These are phyloP conservation scores for Lecanicillium sp. DNA, from an alignment of 2,329 filamentous ascomycete species.

Conservation along the genomic window DNA sequence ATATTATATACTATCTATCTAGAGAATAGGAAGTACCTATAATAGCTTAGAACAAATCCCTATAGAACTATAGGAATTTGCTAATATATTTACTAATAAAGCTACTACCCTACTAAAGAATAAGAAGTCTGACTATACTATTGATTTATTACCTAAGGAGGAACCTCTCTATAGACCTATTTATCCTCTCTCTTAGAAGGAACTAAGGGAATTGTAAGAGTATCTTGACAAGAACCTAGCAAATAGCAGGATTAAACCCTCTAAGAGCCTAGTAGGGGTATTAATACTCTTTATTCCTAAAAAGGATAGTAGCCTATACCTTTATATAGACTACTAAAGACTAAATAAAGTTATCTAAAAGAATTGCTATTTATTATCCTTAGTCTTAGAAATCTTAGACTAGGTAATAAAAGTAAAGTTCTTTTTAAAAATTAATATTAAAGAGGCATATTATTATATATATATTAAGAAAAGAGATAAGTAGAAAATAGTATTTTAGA, in stretches of 20 bases:
- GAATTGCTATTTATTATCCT: slow-evolving; percentile 21
- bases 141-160: neutral
- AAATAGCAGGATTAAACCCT: slow-evolving; percentile 14
- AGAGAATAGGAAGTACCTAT: neutral
- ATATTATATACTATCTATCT: neutral
- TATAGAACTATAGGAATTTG: neutral
- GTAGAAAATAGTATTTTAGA: slow-evolving; percentile 7
- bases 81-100: neutral
- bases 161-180: slow-evolving; percentile 7
- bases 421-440: slow-evolving; percentile 24
- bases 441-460: slow-evolving; percentile 10
- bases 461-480: slow-evolving; percentile 6
- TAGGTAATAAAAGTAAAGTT: slow-evolving; percentile 14
- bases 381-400: slow-evolving; percentile 22
- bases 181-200: slow-evolving; percentile 8
- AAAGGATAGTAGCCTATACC: slow-evolving; percentile 16
- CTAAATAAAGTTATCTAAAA: slow-evolving; percentile 27
- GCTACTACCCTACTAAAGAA: neutral
- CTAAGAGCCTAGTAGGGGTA: slow-evolving; percentile 9
- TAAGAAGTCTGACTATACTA: neutral
- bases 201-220: slow-evolving; percentile 10
- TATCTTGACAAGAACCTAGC: slow-evolving; percentile 13
- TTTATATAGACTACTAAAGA: slow-evolving; percentile 26
- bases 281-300: slow-evolving; percentile 25
- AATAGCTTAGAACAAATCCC: neutral